Evolutionary conservation across 139 green algal genomes (phyloP).

Genomic region (Picochlorum sp.): DNA sequence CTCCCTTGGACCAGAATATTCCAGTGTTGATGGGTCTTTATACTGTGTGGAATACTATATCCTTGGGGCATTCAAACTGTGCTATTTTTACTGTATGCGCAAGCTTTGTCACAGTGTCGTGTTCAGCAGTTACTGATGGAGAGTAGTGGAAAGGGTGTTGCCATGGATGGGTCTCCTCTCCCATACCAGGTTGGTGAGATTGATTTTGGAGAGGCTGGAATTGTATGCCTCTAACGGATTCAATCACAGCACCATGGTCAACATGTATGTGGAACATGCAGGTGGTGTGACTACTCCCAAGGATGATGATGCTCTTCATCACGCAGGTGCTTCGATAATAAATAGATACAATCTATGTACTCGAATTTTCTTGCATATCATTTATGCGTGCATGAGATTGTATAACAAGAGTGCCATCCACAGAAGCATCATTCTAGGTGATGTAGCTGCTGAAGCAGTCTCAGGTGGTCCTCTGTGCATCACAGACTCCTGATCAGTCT

Average conservation of each 20-base stretch:
- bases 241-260: slow-evolving; percentile 82
- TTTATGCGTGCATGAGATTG: no score
- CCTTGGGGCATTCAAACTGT: slow-evolving; percentile 78
- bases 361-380: no score
- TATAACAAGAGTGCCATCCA: no score
- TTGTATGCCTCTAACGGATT: slow-evolving; percentile 46
- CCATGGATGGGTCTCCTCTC: slow-evolving; percentile 77
- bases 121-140: slow-evolving; percentile 99
- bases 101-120: slow-evolving; percentile 91
- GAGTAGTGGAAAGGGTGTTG: slow-evolving; percentile 97
- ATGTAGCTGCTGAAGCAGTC: no score
- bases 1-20: slow-evolving; percentile 87
- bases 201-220: slow-evolving; percentile 99
- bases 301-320: no score
- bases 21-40: slow-evolving; percentile 89
- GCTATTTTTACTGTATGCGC: slow-evolving; percentile 96
- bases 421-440: no score
- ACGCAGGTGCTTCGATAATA: no score
- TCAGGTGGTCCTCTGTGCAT: no score
- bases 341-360: no score
- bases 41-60: slow-evolving; percentile 93
- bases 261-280: slow-evolving; percentile 52
- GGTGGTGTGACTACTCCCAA: no score
- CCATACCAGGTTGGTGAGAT: slow-evolving; percentile 85
- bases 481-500: no score